These are phyloP conservation scores for Paramyrothecium roridum DNA, from an alignment of 2,329 filamentous ascomycete species.

Conservation along the genomic window DNA sequence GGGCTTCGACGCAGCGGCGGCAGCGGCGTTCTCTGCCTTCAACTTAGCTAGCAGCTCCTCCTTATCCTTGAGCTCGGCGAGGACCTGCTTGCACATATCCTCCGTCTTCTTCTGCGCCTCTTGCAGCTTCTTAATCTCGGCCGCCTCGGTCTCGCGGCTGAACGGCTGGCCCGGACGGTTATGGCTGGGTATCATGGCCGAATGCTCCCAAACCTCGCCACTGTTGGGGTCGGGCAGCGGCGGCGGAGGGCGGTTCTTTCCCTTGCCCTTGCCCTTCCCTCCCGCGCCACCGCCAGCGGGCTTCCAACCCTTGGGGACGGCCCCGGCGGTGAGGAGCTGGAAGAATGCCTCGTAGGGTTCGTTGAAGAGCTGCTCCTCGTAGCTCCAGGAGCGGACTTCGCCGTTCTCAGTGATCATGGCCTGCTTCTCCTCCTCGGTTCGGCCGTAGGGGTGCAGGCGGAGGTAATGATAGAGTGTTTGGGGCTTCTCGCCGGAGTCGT, in stretches of 20 bases:
- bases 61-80: slow-evolving; percentile 60
- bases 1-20: slow-evolving; percentile 30
- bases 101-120: slow-evolving; percentile 64
- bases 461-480: slow-evolving; percentile 94
- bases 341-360: slow-evolving; percentile 93
- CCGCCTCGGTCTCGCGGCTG: slow-evolving; percentile 65
- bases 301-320: slow-evolving; percentile 47
- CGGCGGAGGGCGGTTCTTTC: slow-evolving; percentile 37
- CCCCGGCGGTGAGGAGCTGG: slow-evolving; percentile 76
- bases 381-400: slow-evolving; percentile 73
- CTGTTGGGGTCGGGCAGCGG: slow-evolving; percentile 32
- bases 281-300: slow-evolving; percentile 38
- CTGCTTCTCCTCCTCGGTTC: slow-evolving; percentile 71
- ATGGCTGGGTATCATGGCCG: slow-evolving; percentile 70
- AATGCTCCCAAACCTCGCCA: slow-evolving; percentile 60
- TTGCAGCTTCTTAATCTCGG: slow-evolving; percentile 57
- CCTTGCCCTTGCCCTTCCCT: slow-evolving; percentile 53
- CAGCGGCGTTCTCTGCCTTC: slow-evolving; percentile 57
- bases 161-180: slow-evolving; percentile 70
- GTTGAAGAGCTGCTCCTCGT: slow-evolving; percentile 96
- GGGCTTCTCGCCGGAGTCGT: slow-evolving; percentile 86
- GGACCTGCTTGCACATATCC: slow-evolving; percentile 56
- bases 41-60: slow-evolving; percentile 59
- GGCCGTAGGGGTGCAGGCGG: slow-evolving; percentile 85
- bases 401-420: slow-evolving; percentile 54